These are phyloP conservation scores for Curvularia verruculosa DNA, from an alignment of 2,329 filamentous ascomycete genomes.

Conservation along the genomic window DNA sequence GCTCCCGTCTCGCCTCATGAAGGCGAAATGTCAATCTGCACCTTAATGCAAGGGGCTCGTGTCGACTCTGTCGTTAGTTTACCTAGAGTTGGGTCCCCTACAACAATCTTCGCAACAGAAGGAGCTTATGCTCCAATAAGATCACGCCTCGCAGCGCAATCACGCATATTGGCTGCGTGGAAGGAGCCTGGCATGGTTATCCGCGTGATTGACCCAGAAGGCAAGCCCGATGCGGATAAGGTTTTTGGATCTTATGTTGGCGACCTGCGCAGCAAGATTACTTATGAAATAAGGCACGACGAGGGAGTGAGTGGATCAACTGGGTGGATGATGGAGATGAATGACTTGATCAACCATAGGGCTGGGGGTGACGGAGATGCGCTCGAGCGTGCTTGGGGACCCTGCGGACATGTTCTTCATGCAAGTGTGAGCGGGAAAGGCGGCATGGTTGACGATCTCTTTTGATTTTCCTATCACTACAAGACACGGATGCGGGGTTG, in stretches of 20 bases:
- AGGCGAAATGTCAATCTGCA: slow-evolving; percentile 2
- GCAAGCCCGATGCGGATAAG: slow-evolving; percentile 59
- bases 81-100: slow-evolving; percentile 12
- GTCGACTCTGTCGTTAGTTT: slow-evolving; percentile 30
- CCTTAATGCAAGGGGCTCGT: slow-evolving; percentile 12
- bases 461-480: slow-evolving; percentile 12
- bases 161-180: slow-evolving; percentile 65
- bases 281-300: slow-evolving; percentile 67
- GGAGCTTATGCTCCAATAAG: slow-evolving; percentile 52
- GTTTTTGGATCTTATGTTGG: slow-evolving; percentile 68
- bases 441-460: slow-evolving; percentile 26
- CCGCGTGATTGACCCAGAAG: slow-evolving; percentile 59
- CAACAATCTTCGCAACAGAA: slow-evolving; percentile 6
- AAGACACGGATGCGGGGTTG: not conserved
- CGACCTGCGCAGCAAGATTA: slow-evolving; percentile 62
- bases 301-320: slow-evolving; percentile 17
- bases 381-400: slow-evolving; percentile 9
- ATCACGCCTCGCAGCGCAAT: slow-evolving; percentile 70
- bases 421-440: slow-evolving; percentile 14
- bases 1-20: not conserved
- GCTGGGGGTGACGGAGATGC: slow-evolving; percentile 5
- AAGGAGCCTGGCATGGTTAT: slow-evolving; percentile 63
- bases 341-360: slow-evolving; percentile 31
- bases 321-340: slow-evolving; percentile 36
- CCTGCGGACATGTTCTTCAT: slow-evolving; percentile 27